A percentile compares a stretch with the other conserved stretches of the same genome.
Evolutionary conservation across 1,284 basidiomycete genomes (phyloP).

Genomic region (Ustilago crameri): DNA sequence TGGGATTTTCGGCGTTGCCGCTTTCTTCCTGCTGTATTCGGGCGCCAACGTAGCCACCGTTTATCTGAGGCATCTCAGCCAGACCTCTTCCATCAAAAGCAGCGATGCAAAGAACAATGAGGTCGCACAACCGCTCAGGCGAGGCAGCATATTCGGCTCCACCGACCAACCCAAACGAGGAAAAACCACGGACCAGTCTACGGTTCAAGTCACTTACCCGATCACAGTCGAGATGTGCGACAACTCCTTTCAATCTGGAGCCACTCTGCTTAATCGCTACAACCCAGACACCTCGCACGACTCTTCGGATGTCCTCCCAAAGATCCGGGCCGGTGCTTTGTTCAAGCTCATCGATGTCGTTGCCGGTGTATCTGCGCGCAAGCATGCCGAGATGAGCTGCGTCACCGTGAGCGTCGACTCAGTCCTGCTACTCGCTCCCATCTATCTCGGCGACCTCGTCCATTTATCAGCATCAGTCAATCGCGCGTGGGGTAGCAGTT

Average conservation of each 20-base stretch:
- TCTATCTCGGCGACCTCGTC: constrained; percentile 59
- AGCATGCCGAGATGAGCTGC: constrained; percentile 66
- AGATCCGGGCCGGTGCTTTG: constrained; percentile 67
- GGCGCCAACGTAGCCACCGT: constrained; percentile 19
- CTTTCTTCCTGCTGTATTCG: constrained; percentile 26
- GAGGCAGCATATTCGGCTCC: constrained; percentile 5
- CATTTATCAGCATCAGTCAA: constrained; percentile 68
- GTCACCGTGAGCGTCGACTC: constrained; percentile 69
- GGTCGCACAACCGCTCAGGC: neutral
- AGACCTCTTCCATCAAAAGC: neutral
- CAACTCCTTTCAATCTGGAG: constrained; percentile 31
- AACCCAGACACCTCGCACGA: neutral
- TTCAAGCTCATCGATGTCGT: constrained; percentile 69
- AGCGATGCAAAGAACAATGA: neutral
- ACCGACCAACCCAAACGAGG: constrained; percentile 8
- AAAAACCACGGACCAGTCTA: constrained; percentile 48
- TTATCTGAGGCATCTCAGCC: neutral
- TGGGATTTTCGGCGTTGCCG: constrained; percentile 20
- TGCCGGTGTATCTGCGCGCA: constrained; percentile 68
- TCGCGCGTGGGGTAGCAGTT: constrained; percentile 67
- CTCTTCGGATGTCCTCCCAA: constrained; percentile 16
- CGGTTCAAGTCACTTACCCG: constrained; percentile 53
- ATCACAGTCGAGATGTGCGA: constrained; percentile 56
- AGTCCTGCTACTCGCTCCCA: constrained; percentile 62
- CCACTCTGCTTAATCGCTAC: constrained; percentile 7